Base-by-base conservation (phyloP, 768 basidiomycete genomes). In the Podaxis carcinomalis region DNA sequence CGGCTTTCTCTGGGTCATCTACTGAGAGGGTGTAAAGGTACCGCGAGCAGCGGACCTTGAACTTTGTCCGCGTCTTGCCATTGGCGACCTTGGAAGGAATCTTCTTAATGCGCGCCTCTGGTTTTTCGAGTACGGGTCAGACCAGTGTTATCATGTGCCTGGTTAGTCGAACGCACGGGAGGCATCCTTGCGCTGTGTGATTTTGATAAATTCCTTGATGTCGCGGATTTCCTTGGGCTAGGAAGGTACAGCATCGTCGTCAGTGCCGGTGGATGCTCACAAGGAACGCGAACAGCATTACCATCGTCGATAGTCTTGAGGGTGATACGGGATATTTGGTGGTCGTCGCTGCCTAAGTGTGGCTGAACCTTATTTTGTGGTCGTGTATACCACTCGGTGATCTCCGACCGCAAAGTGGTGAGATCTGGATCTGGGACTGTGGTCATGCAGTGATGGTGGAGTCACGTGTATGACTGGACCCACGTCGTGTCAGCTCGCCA, bases 21-120 rank as follows among this genome's bases (percentile, higher is more conserved):
- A 98, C 76, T 63, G 88, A 85, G 65, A 98, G 86, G n/a, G 97
- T 98, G 88, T 99, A 99, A 63, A 95, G 88, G 77, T 95, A 95
- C 74, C 92, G 85, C 63, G 92, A 90, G 82, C 95, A 98, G 74
- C 97, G 86, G 73, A 99, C 87, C 85, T 99, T 99, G 88, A 98
- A 98, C 81, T 98, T 99, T 73, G 92, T 96, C 77, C 86, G 82
- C 37, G 82, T 80, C 80, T 93, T 93, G 69, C 85, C 89, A 53
- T 83, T 82, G 36, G 86, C 73, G 32, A 80, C 75, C 74, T 82
- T 85, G 40, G 90, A 78, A 62, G 84, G 81, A 63, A 89, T 89
- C 83, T 95, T 97, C 83, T 98, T 98, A 86, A 98, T 97, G 77
- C 94, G 92, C 62, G 92, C 94, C 83, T 93, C 96, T 98, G 75